Conservation (phyloP, 805 yeast genomes). For the Candida vartiovaarae region DNA sequence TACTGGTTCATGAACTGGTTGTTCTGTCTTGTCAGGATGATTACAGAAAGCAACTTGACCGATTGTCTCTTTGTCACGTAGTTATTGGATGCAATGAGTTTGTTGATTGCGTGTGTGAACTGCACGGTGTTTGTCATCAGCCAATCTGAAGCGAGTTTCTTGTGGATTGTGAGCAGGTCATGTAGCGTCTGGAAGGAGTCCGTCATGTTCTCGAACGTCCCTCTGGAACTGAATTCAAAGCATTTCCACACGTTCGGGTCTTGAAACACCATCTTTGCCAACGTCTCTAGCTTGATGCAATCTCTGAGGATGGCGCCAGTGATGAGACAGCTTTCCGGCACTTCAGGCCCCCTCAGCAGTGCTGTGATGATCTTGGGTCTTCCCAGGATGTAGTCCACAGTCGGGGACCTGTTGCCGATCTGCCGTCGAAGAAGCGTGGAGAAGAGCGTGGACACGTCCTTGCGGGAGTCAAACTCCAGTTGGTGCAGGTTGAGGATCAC, state of each 20-base stretch:
- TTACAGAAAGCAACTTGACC: constrained; percentile 62
- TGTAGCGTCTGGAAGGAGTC: constrained; percentile 77
- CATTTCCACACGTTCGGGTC: constrained; percentile 72
- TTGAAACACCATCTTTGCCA: constrained; percentile 52
- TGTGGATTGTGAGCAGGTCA: constrained; percentile 65
- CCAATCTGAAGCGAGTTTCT: constrained; percentile 63
- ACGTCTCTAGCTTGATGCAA: constrained; percentile 69
- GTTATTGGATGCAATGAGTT: constrained; percentile 65
- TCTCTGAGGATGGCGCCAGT: constrained; percentile 79
- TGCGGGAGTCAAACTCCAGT: constrained; percentile 85
- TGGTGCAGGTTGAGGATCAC: constrained; percentile 53
- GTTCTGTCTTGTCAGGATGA: constrained; percentile 67
- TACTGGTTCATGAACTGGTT: constrained; percentile 67
- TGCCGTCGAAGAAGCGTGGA: constrained; percentile 72
- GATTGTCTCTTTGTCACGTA: constrained; percentile 93
- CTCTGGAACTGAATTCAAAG: constrained; percentile 68
- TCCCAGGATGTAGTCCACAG: constrained; percentile 72
- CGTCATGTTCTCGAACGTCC: constrained; percentile 83
- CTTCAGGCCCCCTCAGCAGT: constrained; percentile 68
- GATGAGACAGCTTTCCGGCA: constrained; percentile 62
- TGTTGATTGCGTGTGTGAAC: constrained; percentile 60
- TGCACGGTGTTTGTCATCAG: constrained; percentile 45
- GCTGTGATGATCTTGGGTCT: constrained; percentile 58
- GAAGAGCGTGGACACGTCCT: constrained; percentile 70
- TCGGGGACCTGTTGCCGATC: constrained; percentile 70